phyloP scores from a whole-genome alignment of 306 rosid species.

The apple (Malus domestica) region DNA sequence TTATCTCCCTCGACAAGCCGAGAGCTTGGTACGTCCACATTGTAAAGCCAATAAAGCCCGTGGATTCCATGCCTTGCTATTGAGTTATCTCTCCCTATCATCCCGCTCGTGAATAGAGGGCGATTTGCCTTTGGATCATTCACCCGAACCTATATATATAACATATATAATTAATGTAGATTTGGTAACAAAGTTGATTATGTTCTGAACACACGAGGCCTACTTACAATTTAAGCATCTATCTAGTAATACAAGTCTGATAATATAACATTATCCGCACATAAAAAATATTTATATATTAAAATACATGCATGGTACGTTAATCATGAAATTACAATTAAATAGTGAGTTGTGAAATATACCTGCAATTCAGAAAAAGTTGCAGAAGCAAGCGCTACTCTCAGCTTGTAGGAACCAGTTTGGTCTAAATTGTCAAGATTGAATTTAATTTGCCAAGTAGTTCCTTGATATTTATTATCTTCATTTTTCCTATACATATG shows the following conservation, averaged over 20 bases:
- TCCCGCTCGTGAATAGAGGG: conserved; percentile 73
- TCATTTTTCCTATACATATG: conserved; percentile 47
- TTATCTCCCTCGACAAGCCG: conserved; percentile 67
- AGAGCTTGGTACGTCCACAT: conserved; percentile 30
- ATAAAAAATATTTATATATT: not conserved
- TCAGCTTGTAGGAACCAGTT: conserved; percentile 45
- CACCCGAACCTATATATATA: conserved; percentile 53
- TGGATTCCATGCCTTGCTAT: conserved; percentile 93
- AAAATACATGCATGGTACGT: not conserved
- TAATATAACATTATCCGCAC: not conserved
- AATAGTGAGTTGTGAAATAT: not conserved
- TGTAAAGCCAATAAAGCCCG: conserved; percentile 73
- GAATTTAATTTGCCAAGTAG: conserved; percentile 94
- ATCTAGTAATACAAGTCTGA: not conserved
- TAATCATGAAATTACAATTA: not conserved
- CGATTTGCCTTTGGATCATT: conserved; percentile 50
- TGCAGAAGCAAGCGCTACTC: conserved; percentile 80
- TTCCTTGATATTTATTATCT: conserved; percentile 62
- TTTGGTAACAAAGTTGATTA: not conserved
- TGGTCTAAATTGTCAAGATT: conserved; percentile 39
- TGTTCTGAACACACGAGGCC: not conserved
- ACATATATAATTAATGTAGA: not conserved
- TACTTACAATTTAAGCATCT: not conserved
- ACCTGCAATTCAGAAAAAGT: conserved; percentile 79
- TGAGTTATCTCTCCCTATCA: conserved; percentile 83